phyloP scores from a whole-genome alignment of 2,329 filamentous ascomycete genomes.

The Calcarisporium arbuscula region DNA sequence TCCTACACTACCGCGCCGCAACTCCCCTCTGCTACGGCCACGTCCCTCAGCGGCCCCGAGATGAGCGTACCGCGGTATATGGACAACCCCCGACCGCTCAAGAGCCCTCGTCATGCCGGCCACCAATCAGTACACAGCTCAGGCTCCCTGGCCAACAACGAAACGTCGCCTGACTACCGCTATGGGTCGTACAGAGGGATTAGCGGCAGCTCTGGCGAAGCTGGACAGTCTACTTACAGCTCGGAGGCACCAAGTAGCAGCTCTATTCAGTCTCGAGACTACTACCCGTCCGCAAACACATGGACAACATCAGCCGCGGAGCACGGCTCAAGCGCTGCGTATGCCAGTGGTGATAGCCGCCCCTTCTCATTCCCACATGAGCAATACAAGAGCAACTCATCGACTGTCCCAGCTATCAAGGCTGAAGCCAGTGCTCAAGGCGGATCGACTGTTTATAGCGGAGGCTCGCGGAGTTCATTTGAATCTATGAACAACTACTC shows the following conservation, averaged over 20 bases:
- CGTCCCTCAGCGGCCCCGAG: constrained; percentile 32
- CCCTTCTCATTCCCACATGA: constrained; percentile 43
- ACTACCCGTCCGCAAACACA: constrained; percentile 44
- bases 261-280: constrained; percentile 36
- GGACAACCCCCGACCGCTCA: constrained; percentile 49
- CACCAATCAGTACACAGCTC: constrained; percentile 48
- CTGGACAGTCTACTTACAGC: constrained; percentile 23
- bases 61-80: constrained; percentile 52
- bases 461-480: constrained; percentile 36
- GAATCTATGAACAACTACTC: constrained; percentile 50
- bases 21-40: constrained; percentile 34
- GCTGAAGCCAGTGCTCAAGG: constrained; percentile 31
- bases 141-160: constrained; percentile 41
- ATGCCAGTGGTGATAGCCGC: constrained; percentile 38
- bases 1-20: constrained; percentile 48
- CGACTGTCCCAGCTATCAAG: constrained; percentile 22
- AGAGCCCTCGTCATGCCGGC: constrained; percentile 48
- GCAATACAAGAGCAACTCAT: constrained; percentile 34
- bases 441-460: constrained; percentile 34
- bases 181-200: constrained; percentile 40
- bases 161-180: constrained; percentile 48
- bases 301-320: constrained; percentile 49
- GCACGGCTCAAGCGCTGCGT: constrained; percentile 35
- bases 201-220: constrained; percentile 23
- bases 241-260: constrained; percentile 20